Conservation (phyloP, 2,329 filamentous ascomycete genomes). For the Colletotrichum cordylinicola region DNA sequence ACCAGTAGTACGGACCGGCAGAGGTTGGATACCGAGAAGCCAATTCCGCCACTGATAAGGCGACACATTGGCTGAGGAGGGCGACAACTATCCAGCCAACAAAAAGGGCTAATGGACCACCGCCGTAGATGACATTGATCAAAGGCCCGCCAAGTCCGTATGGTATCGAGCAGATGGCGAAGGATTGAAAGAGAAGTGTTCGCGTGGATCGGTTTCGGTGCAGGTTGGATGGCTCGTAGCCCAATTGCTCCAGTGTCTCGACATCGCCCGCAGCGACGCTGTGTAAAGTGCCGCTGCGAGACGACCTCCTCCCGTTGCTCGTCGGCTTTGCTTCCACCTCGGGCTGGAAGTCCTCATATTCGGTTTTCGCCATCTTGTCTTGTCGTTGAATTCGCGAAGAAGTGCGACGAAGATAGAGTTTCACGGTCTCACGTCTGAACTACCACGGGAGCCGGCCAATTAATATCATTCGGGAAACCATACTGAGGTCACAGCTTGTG, state of each 20-base stretch:
- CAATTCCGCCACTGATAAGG: neutral
- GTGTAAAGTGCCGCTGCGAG: neutral
- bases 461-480: neutral
- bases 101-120: neutral
- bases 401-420: neutral
- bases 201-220: constrained; percentile 68
- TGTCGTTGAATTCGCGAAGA: neutral
- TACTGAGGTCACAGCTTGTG: neutral
- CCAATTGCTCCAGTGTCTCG: constrained; percentile 66
- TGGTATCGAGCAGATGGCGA: constrained; percentile 76
- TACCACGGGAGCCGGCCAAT: neutral
- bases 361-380: neutral
- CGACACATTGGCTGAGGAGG: neutral
- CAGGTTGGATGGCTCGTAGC: constrained; percentile 67
- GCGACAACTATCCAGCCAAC: neutral
- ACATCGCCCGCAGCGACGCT: constrained; percentile 52
- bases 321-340: neutral
- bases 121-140: constrained; percentile 31
- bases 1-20: constrained; percentile 50
- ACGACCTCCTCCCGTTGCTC: neutral
- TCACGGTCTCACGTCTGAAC: neutral
- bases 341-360: neutral
- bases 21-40: neutral
- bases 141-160: constrained; percentile 75
- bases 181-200: constrained; percentile 77